Base-by-base conservation (phyloP, 1,284 basidiomycete species). In the Acaromyces ingoldii region DNA sequence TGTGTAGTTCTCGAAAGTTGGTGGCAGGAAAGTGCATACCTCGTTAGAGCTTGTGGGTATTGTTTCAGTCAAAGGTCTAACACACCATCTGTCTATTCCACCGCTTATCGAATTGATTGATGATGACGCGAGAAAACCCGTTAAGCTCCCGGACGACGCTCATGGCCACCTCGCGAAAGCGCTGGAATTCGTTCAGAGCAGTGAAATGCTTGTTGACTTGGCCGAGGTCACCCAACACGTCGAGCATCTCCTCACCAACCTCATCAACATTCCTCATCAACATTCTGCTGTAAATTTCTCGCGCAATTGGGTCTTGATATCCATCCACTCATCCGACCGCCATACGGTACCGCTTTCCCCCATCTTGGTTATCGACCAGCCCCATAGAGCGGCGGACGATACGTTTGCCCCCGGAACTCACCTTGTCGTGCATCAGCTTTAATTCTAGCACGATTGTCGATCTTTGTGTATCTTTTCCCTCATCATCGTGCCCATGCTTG, bases 151-250 rank as follows among this genome's bases (percentile, higher is more conserved):
- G 87, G 57, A 91, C 82, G 21, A 91, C 81, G 3, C 88, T 87
- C 6, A 87, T 87, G 0, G 84, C 82, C 45, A 90, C 81, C 52
- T 89, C 86, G 70, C 90, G 77, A 72, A 90, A 89, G 15, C 78
- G 78, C 6, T 86, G 82, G 46, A 91, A 74, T 62, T 89, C 85
- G 0, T 81, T 78, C 2, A 88, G 85, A 3, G 81, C 80, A 0
- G 83, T 83, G 4, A 91, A 81, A 74, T 91, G 89, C 60, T 91
- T 87, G 73, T 89, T 90, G 68, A 90, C 86, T 75, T 91, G 87
- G 25, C 83, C 81, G 65, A 91, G 82, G 6, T 91, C 83, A 34
- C 62, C 66, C 34, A 71, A 67, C 62, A 71, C 60, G 59, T 71
- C 68, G 34, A 71, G 49, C n/a, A n/a, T n/a, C n/a, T n/a, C n/a